A percentile compares a stretch with the other conserved stretches of the same genome.
Evolutionary conservation across 345 rosid genomes (phyloP).

Genomic region (Salix viminalis): DNA sequence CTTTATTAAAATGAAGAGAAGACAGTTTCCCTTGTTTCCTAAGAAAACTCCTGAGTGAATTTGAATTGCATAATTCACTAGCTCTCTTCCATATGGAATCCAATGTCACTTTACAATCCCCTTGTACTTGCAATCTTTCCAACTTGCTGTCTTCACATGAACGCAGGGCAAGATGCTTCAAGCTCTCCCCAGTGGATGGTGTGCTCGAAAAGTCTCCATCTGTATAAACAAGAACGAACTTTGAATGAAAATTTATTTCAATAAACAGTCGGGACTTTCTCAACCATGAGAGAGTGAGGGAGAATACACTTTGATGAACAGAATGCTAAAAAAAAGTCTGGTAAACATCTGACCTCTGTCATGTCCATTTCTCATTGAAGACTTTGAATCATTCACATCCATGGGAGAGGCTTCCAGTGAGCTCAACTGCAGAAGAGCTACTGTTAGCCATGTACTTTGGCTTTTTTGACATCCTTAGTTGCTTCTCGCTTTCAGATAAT

Average conservation of each 20-base stretch:
- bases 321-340: not conserved
- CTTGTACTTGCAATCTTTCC: conserved; percentile 30
- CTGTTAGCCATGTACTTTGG: conserved; percentile 97
- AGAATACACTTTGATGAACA: not conserved
- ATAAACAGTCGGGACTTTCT: not conserved
- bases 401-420: conserved; percentile 46
- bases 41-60: conserved; percentile 67
- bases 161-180: conserved; percentile 34
- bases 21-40: conserved; percentile 68
- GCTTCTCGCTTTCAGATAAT: conserved; percentile 92
- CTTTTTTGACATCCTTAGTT: conserved; percentile 80
- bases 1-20: conserved; percentile 66
- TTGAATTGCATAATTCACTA: conserved; percentile 57
- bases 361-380: conserved; percentile 38
- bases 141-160: conserved; percentile 41
- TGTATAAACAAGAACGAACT: conserved; percentile 19
- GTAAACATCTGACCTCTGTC: conserved; percentile 44
- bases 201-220: conserved; percentile 49
- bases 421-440: conserved; percentile 82
- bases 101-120: conserved; percentile 44
- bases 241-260: conserved; percentile 1
- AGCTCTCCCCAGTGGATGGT: conserved; percentile 46
- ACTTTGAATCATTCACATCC: conserved; percentile 41
- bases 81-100: conserved; percentile 72
- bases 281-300: not conserved